Conservation (phyloP, 2,329 filamentous ascomycete species). For the Anthostomella pinea region DNA sequence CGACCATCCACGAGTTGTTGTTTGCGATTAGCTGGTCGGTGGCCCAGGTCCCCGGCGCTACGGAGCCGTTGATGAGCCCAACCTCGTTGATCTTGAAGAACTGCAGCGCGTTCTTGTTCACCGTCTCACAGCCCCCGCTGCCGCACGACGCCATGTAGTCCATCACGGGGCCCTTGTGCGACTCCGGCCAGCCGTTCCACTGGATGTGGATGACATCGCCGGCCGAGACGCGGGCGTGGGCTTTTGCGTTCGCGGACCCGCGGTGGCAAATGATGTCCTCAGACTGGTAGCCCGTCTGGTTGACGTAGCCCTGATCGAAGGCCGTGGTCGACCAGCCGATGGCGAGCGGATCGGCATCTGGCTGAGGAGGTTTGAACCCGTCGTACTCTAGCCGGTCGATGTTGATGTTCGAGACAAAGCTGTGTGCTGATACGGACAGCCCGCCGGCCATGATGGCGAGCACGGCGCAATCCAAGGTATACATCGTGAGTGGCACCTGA, state of each 20-base stretch:
- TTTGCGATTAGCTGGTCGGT: constrained; percentile 43
- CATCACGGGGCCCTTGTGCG: constrained; percentile 38
- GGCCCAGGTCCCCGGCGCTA: constrained; percentile 34
- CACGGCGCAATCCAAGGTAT: neutral
- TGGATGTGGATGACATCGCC: constrained; percentile 36
- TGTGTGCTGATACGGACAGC: constrained; percentile 19
- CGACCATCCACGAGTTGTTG: constrained; percentile 48
- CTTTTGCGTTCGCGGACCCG: constrained; percentile 30
- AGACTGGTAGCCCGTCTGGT: constrained; percentile 31
- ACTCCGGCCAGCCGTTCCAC: constrained; percentile 39
- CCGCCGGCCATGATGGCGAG: constrained; percentile 9
- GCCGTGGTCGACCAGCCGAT: constrained; percentile 31
- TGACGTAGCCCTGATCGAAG: constrained; percentile 42
- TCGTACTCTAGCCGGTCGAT: constrained; percentile 25
- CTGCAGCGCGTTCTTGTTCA: constrained; percentile 33
- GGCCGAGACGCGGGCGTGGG: constrained; percentile 32
- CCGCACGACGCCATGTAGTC: constrained; percentile 38
- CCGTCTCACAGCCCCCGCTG: constrained; percentile 32
- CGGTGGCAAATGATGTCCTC: constrained; percentile 40
- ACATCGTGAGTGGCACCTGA: no score
- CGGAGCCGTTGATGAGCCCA: constrained; percentile 28
- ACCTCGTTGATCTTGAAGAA: constrained; percentile 37
- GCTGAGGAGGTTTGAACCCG: constrained; percentile 23
- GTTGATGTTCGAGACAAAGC: constrained; percentile 29
- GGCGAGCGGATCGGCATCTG: constrained; percentile 16